Conservation (phyloP, 2,329 filamentous ascomycete species). For the Orbilia blumenaviensis region DNA sequence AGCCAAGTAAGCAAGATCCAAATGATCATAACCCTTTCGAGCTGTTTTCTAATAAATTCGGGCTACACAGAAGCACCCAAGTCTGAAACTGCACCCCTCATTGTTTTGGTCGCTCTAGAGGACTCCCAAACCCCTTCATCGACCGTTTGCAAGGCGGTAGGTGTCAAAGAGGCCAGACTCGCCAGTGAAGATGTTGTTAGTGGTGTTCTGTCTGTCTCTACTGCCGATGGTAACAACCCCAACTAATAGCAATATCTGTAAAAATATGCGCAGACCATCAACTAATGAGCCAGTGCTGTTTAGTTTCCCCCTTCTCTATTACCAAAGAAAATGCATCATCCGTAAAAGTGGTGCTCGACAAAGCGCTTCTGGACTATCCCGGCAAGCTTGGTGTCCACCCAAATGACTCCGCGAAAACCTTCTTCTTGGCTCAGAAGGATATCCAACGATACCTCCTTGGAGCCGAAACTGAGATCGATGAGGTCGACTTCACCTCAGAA, state of each 20-base stretch:
- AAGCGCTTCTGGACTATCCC: conserved; percentile 55
- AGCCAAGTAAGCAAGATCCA: conserved; percentile 55
- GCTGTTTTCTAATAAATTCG: neutral
- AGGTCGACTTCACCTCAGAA: conserved; percentile 51
- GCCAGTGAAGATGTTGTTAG: conserved; percentile 55
- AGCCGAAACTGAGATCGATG: conserved; percentile 56
- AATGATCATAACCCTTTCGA: neutral
- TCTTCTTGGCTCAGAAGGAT: conserved; percentile 55
- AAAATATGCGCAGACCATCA: neutral
- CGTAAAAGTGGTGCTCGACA: conserved; percentile 58
- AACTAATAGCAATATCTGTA: neutral
- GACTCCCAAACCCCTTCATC: conserved; percentile 56
- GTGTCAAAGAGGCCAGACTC: conserved; percentile 57
- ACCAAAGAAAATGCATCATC: conserved; percentile 56
- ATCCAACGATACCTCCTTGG: conserved; percentile 56
- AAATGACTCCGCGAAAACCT: conserved; percentile 56
- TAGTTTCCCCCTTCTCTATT: conserved; percentile 58
- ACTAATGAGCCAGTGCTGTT: conserved; percentile 8
- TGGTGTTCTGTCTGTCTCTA: conserved; percentile 54
- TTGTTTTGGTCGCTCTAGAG: conserved; percentile 57
- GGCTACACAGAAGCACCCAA: conserved; percentile 57
- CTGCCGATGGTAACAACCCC: conserved; percentile 53
- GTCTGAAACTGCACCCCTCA: conserved; percentile 56
- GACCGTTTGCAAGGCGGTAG: conserved; percentile 55
- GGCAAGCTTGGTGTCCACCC: conserved; percentile 57